These are phyloP conservation scores for Dentipellis fragilis DNA, from an alignment of 768 basidiomycete species.

Conservation along the genomic window DNA sequence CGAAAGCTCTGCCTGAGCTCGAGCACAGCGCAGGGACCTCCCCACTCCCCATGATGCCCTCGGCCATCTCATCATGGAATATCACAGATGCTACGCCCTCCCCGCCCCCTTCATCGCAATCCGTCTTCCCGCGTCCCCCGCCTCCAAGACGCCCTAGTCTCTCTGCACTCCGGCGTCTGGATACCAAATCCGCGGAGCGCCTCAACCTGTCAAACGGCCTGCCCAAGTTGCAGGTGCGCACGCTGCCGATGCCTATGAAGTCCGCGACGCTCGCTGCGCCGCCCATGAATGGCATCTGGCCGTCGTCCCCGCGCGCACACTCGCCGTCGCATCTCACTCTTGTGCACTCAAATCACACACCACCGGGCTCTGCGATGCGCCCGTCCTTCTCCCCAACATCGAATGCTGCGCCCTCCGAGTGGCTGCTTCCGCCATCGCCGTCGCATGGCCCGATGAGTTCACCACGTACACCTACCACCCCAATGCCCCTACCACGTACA, in stretches of 20 bases:
- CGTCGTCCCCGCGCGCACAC: constrained; percentile 20
- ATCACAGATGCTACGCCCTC: constrained; percentile 45
- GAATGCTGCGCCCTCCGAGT: constrained; percentile 27
- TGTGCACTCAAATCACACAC: constrained; percentile 47
- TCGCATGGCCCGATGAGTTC: constrained; percentile 19
- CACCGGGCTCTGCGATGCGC: constrained; percentile 41
- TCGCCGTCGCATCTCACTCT: constrained; percentile 58
- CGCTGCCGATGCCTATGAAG: constrained; percentile 34
- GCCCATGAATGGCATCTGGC: constrained; percentile 21
- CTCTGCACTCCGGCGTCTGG: constrained; percentile 50
- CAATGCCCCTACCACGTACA: constrained; percentile 33
- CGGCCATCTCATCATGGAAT: constrained; percentile 27
- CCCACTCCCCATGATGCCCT: constrained; percentile 50
- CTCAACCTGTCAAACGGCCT: constrained; percentile 28
- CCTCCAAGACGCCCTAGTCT: constrained; percentile 51
- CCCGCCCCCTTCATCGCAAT: constrained; percentile 51
- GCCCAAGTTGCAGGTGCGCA: constrained; percentile 54
- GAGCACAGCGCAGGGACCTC: constrained; percentile 34
- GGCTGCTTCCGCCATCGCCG: constrained; percentile 20
- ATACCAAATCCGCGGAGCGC: constrained; percentile 48
- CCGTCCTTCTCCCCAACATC: constrained; percentile 25
- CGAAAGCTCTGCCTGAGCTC: constrained; percentile 45
- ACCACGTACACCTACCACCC: constrained; percentile 22
- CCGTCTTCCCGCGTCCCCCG: constrained; percentile 40
- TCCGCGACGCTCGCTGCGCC: constrained; percentile 51